Evolutionary conservation across 2,329 filamentous ascomycete species (phyloP).

Genomic region (Trichoderma breve): DNA sequence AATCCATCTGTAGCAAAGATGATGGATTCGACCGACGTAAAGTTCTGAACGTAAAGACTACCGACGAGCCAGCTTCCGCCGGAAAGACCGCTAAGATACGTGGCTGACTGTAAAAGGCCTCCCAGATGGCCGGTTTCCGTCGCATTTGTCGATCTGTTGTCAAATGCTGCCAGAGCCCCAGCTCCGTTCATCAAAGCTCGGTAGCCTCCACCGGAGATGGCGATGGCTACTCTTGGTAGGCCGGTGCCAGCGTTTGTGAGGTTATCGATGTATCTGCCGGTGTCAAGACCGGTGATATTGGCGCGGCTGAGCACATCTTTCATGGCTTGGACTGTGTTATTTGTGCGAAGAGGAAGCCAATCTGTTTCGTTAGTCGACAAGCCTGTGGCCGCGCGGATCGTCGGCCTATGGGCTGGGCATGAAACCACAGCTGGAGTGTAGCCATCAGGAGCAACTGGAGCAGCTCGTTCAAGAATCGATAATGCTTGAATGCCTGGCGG

Average conservation of each 20-base stretch:
- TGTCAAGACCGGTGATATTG: slow-evolving; percentile 24
- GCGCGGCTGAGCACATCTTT: slow-evolving; percentile 22
- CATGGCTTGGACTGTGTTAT: slow-evolving; percentile 23
- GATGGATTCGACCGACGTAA: slow-evolving; percentile 58
- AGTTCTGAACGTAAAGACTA: slow-evolving; percentile 73
- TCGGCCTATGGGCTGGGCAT: slow-evolving; percentile 22
- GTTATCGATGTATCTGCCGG: slow-evolving; percentile 22
- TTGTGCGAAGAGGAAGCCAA: slow-evolving; percentile 23
- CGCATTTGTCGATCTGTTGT: slow-evolving; percentile 61
- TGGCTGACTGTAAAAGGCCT: slow-evolving; percentile 71
- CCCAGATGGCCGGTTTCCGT: slow-evolving; percentile 54
- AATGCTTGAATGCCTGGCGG: not conserved
- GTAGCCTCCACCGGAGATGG: slow-evolving; percentile 76
- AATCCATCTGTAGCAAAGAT: slow-evolving; percentile 30
- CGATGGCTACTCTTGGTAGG: slow-evolving; percentile 60
- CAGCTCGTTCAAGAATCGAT: not conserved
- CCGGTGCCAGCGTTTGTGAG: slow-evolving; percentile 17
- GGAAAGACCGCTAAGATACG: slow-evolving; percentile 71
- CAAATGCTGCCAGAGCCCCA: slow-evolving; percentile 71
- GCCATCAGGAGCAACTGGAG: slow-evolving; percentile 15
- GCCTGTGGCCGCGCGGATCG: slow-evolving; percentile 21
- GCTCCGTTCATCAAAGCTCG: slow-evolving; percentile 74
- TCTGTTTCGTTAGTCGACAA: slow-evolving; percentile 24
- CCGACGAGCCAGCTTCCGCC: slow-evolving; percentile 76
- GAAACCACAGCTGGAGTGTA: slow-evolving; percentile 23